Conservation (phyloP, 257 asterid genomes). For the Solanum piurae region DNA sequence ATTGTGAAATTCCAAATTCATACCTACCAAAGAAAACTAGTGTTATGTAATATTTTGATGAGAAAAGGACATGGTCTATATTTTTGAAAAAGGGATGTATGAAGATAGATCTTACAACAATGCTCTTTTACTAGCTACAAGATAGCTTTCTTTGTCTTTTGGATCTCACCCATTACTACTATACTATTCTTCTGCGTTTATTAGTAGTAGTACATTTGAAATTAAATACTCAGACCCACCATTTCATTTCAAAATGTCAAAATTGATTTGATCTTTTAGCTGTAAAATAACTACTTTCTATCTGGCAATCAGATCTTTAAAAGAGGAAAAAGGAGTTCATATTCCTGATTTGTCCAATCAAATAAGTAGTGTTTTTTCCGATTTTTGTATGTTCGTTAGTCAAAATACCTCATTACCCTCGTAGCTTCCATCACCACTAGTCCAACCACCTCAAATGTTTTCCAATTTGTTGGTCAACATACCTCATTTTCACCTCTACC, state of each 20-base stretch:
- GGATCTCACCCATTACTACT: background rate
- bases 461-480: background rate
- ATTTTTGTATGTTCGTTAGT: background rate
- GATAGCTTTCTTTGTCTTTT: background rate
- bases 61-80: background rate
- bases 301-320: background rate
- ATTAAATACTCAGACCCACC: background rate
- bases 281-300: background rate
- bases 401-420: background rate
- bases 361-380: background rate
- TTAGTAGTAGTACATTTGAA: background rate
- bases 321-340: background rate
- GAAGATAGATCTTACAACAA: background rate
- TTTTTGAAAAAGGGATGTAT: background rate
- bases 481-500: background rate
- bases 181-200: background rate
- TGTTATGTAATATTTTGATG: background rate
- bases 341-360: background rate
- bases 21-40: background rate
- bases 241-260: background rate
- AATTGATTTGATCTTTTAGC: background rate
- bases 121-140: background rate
- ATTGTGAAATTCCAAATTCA: background rate
- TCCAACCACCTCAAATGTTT: background rate
- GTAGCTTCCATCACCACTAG: background rate